Evolutionary conservation across 106 monocot species (phyloP).

Genomic region (Allium sativum): DNA sequence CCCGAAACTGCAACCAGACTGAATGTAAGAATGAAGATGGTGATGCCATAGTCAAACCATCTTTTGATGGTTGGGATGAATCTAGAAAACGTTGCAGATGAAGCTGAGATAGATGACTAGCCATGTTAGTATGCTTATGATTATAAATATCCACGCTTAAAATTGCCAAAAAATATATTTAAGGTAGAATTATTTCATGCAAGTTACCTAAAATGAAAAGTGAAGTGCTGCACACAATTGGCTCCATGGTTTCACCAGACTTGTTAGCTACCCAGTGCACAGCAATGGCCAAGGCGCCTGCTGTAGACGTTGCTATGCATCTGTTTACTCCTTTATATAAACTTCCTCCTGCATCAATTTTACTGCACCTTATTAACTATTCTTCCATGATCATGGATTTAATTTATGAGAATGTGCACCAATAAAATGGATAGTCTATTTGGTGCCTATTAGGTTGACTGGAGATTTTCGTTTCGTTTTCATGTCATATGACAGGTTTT

Average conservation of each 20-base stretch:
- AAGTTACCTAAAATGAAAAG: slow-evolving; percentile 43
- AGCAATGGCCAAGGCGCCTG: slow-evolving; percentile 32
- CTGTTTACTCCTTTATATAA: slow-evolving; percentile 62
- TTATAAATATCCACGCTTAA: no score
- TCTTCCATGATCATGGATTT: no score
- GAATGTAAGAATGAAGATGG: slow-evolving; percentile 54
- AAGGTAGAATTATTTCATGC: no score
- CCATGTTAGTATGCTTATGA: no score
- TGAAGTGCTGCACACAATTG: slow-evolving; percentile 24
- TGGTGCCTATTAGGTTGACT: no score
- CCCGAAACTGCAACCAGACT: slow-evolving; percentile 39
- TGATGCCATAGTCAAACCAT: slow-evolving; percentile 43
- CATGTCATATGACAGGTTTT: no score
- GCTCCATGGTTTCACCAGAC: slow-evolving; percentile 32
- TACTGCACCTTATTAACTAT: no score
- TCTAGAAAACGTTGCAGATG: slow-evolving; percentile 38
- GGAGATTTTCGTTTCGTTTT: no score
- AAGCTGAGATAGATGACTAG: slow-evolving; percentile 13
- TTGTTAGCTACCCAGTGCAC: slow-evolving; percentile 34
- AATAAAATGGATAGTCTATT: no score
- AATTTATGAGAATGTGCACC: no score
- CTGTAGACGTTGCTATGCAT: slow-evolving; percentile 28
- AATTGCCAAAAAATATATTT: no score
- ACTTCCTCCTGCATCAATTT: slow-evolving; percentile 35
- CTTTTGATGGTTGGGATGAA: slow-evolving; percentile 37